These are phyloP conservation scores for Kondoa malvinella DNA, from an alignment of 768 basidiomycete genomes.

Conservation along the genomic window DNA sequence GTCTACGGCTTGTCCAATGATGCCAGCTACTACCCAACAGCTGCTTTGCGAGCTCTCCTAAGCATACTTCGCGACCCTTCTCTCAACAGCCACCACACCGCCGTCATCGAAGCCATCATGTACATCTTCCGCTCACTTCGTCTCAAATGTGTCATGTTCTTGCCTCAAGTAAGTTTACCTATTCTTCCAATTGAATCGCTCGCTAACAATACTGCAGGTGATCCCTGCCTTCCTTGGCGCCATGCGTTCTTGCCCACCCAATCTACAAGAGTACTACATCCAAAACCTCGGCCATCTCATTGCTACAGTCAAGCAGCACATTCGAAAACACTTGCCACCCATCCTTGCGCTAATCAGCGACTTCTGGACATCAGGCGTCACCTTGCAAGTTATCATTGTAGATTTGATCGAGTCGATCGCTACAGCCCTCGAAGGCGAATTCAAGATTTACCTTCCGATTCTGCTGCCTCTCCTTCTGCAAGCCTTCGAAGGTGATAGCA, in stretches of 20 bases:
- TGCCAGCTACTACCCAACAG: slow-evolving; percentile 94
- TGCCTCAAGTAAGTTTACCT: slow-evolving; percentile 54
- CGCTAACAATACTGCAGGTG: slow-evolving; percentile 36
- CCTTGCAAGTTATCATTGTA: slow-evolving; percentile 78
- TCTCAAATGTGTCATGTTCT: slow-evolving; percentile 81
- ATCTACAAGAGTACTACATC: slow-evolving; percentile 78
- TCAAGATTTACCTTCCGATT: slow-evolving; percentile 83
- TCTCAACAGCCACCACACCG: slow-evolving; percentile 68
- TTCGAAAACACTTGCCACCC: slow-evolving; percentile 74
- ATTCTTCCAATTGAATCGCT: background rate
- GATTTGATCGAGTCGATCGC: slow-evolving; percentile 81
- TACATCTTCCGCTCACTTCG: slow-evolving; percentile 97
- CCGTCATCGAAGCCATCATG: slow-evolving; percentile 94
- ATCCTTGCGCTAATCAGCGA: slow-evolving; percentile 72
- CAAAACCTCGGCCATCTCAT: slow-evolving; percentile 91
- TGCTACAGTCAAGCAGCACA: slow-evolving; percentile 90
- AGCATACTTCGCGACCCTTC: slow-evolving; percentile 76
- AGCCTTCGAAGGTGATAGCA: slow-evolving; percentile 73
- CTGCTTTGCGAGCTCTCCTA: slow-evolving; percentile 74
- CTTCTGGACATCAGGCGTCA: slow-evolving; percentile 53
- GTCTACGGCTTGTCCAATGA: slow-evolving; percentile 32
- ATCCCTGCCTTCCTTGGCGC: slow-evolving; percentile 87
- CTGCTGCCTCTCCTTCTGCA: slow-evolving; percentile 76
- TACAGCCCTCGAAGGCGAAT: slow-evolving; percentile 85
- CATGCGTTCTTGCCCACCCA: slow-evolving; percentile 54